Base-by-base conservation (phyloP, 2,329 filamentous ascomycete genomes). In the Apiospora kogelbergensis region DNA sequence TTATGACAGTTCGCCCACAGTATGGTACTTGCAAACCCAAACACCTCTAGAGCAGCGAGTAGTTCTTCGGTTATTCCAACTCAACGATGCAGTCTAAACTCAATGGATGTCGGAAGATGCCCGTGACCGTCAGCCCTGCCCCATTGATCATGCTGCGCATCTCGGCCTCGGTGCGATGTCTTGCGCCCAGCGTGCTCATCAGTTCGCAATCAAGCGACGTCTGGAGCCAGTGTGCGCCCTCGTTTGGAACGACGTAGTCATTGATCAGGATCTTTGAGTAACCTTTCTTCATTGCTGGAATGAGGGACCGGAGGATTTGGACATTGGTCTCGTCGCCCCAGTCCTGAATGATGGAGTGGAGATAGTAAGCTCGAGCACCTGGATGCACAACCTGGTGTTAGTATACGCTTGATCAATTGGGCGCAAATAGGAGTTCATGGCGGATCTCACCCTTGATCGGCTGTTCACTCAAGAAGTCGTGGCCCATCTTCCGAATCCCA, bases 231-330 rank as follows among this genome's bases (percentile, higher is more conserved):
- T 57, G 48, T 3, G 48, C 48, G 7, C 48, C 48, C 17, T 37
- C 26, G 17, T 57, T 33, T 6, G 48, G 48, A 6, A 57, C 20
- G 2, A 57, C 26, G 26, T 57, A 57, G 71, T 83, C 81, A 42
- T 82, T 76, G 3, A 82, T 74, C 2, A 82, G 70, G 17, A 82
- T 71, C 69, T 74, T 79, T 4, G 80, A 82, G 66, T 82, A 82
- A 0, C 77, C 78, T 46, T 57, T 73, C 40, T 76, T 73, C 76
- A 78, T 78, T 24, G 74, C 77, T 2, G 63, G 69, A 17, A 69
- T 69, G 4, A 74, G 68, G n/a, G 71, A 65, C 24, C 22, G 57
- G 15, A 73, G 71, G 76, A 73, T 84, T 77, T 53, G 57, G 4
- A 40, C 24, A 20, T 69, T 70, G 9, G 68, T 67, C 5, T 60